Conservation (phyloP, 805 yeast genomes). For the Pichia manshurica region DNA sequence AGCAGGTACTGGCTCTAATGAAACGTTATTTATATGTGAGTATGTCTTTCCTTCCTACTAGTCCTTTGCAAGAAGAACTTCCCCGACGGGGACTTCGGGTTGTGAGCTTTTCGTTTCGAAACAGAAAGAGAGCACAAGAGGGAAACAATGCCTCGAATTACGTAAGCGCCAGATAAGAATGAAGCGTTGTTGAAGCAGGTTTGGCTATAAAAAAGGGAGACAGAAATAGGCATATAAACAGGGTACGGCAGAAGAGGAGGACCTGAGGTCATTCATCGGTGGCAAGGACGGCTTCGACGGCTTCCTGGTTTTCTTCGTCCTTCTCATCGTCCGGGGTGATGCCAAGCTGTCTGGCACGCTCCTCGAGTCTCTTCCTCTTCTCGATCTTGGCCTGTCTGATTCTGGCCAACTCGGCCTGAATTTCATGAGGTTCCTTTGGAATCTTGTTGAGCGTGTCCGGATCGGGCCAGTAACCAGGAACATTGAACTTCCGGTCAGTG, state of each 20-base stretch:
- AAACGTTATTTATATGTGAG: too few species aligned
- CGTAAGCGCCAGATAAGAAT: neutral
- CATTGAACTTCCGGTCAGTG: slow-evolving; percentile 80
- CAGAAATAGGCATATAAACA: neutral
- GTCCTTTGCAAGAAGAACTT: too few species aligned
- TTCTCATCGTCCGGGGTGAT: slow-evolving; percentile 38
- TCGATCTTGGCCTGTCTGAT: slow-evolving; percentile 71
- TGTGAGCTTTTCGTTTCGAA: too few species aligned
- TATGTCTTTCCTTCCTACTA: too few species aligned
- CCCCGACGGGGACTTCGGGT: too few species aligned
- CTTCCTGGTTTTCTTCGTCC: slow-evolving; percentile 9
- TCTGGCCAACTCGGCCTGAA: slow-evolving; percentile 85
- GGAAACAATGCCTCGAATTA: neutral
- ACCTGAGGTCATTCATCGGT: slow-evolving; percentile 9
- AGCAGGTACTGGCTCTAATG: too few species aligned
- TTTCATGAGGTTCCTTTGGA: slow-evolving; percentile 90
- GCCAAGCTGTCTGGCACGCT: slow-evolving; percentile 64
- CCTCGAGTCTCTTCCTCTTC: slow-evolving; percentile 68
- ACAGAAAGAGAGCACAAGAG: too few species aligned
- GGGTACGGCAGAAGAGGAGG: neutral
- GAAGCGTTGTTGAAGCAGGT: too few species aligned
- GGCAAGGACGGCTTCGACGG: slow-evolving; percentile 8
- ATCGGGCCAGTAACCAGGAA: slow-evolving; percentile 97
- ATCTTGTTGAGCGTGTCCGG: slow-evolving; percentile 85
- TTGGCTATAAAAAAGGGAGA: neutral